Percentiles rank a stretch among this genome's conserved stretches.
Conservation (phyloP, 306 rosid genomes). For the Vigna trinervia region DNA sequence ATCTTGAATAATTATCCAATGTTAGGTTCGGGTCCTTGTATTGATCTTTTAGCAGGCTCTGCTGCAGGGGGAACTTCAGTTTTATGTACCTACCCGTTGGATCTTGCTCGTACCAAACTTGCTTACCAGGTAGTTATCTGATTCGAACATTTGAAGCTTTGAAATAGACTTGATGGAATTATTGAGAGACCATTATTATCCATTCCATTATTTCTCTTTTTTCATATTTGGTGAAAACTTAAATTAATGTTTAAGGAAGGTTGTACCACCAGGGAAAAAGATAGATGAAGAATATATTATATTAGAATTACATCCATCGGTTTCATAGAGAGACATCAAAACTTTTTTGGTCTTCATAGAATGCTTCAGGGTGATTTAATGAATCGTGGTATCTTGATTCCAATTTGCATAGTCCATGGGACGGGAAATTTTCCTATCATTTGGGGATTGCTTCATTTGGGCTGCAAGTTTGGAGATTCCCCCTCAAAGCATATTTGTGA, state of each 20-base stretch:
- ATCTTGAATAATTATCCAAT: constrained; percentile 67
- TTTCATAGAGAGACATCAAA: constrained; percentile 12
- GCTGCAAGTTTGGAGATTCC: background rate
- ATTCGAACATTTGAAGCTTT: constrained; percentile 30
- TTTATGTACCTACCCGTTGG: constrained; percentile 92
- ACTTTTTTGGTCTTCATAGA: constrained; percentile 7
- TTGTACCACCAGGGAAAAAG: constrained; percentile 10
- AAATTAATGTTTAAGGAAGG: constrained; percentile 11
- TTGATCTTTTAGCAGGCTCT: constrained; percentile 97
- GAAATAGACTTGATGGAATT: constrained; percentile 35
- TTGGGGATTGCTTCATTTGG: background rate
- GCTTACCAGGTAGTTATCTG: constrained; percentile 81
- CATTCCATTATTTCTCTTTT: background rate
- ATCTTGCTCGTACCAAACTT: constrained; percentile 96
- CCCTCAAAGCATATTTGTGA: background rate
- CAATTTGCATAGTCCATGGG: background rate
- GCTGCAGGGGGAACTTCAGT: constrained; percentile 96
- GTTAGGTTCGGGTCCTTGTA: constrained; percentile 81
- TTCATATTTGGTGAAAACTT: background rate
- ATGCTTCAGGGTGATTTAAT: constrained; percentile 17
- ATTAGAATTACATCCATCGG: background rate
- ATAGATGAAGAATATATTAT: constrained; percentile 11
- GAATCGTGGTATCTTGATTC: constrained; percentile 4
- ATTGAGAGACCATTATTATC: constrained; percentile 24
- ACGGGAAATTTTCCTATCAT: background rate